A percentile compares a stretch with the other conserved stretches of the same genome.
Evolutionary conservation across 2,329 filamentous ascomycete species (phyloP).

Genomic region (Trichoderma brevicompactum): DNA sequence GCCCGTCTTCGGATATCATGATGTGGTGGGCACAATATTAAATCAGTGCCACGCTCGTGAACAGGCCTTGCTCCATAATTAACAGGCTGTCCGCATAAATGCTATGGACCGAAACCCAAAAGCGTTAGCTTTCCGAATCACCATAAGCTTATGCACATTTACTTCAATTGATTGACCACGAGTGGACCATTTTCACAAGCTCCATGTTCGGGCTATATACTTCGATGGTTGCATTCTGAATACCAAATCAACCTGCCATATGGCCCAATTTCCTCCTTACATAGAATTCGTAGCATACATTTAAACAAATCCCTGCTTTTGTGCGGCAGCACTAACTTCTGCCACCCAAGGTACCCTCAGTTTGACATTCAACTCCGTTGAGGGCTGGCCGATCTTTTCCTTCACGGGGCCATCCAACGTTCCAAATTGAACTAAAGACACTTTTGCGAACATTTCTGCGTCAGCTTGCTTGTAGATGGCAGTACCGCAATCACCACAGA

Average conservation of each 20-base stretch:
- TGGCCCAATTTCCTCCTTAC: no score
- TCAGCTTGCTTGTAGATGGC: slow-evolving; percentile 19
- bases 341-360: slow-evolving; percentile 7
- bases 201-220: background rate
- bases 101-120: background rate
- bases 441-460: slow-evolving; percentile 6
- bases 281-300: no score
- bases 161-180: background rate
- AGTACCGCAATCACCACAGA: slow-evolving; percentile 10
- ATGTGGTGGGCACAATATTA: no score
- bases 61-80: background rate
- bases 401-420: slow-evolving; percentile 14
- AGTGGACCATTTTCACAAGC: background rate
- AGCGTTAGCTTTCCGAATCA: slow-evolving; percentile 2
- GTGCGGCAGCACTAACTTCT: background rate
- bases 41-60: background rate
- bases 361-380: slow-evolving; percentile 18
- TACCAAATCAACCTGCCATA: background rate
- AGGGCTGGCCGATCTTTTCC: slow-evolving; percentile 1
- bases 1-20: no score
- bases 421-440: slow-evolving; percentile 21
- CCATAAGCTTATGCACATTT: background rate
- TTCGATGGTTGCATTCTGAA: background rate
- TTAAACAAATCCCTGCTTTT: slow-evolving; percentile 24
- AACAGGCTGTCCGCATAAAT: background rate